These are phyloP conservation scores for Brassica juncea DNA, from an alignment of 345 rosid species.

Conservation along the genomic window DNA sequence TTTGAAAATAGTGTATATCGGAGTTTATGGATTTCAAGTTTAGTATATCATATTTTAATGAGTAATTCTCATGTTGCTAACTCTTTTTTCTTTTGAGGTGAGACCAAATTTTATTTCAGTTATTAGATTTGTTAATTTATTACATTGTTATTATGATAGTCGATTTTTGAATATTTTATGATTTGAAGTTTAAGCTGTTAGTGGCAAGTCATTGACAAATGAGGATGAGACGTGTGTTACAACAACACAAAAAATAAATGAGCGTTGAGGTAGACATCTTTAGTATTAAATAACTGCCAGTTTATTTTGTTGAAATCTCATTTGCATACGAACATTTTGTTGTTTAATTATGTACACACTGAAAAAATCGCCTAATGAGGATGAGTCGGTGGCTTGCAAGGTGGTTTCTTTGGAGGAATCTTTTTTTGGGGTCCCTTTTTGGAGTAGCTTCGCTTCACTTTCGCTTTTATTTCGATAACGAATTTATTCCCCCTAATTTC, in stretches of 20 bases:
- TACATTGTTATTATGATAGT: too few species aligned
- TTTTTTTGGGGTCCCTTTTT: constrained; percentile 6
- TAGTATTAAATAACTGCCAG: not conserved
- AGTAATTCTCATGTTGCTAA: too few species aligned
- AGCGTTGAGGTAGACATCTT: not conserved
- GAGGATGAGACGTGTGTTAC: too few species aligned
- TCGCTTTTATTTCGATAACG: constrained; percentile 17
- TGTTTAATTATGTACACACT: not conserved
- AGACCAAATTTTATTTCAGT: too few species aligned
- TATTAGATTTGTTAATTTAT: too few species aligned
- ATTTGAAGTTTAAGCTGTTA: too few species aligned
- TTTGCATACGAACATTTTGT: not conserved
- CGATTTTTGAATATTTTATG: too few species aligned
- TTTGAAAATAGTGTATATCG: too few species aligned
- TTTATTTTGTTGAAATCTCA: not conserved
- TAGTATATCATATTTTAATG: too few species aligned
- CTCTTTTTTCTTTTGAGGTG: too few species aligned
- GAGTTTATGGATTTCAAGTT: too few species aligned
- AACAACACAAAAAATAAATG: not conserved
- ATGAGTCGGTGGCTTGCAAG: constrained; percentile 8
- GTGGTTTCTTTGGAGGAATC: not conserved
- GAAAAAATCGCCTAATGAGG: not conserved
- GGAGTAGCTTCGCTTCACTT: constrained; percentile 9
- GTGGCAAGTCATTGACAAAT: too few species aligned
- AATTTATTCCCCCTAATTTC: not conserved